A percentile compares a stretch with the other conserved stretches of the same genome.
phyloP scores from a whole-genome alignment of 164 flowering plant species.

The Platanus orientalis region DNA sequence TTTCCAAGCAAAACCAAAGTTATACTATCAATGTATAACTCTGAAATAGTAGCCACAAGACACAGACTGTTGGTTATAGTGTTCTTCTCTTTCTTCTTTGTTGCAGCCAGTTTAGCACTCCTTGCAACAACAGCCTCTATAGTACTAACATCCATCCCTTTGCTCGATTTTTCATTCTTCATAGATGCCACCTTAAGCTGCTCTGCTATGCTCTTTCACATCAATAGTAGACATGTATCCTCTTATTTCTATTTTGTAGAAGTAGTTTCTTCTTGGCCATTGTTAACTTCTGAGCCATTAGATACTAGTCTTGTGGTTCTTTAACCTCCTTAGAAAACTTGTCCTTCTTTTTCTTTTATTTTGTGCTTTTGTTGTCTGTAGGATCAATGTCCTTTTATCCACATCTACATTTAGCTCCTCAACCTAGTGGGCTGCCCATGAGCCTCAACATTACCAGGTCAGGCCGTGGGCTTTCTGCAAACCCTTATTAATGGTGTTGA shows the following conservation, averaged over 20 bases:
- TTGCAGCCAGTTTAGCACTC: conserved; percentile 83
- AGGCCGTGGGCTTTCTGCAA: too few relatives aligned
- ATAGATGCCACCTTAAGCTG: conserved; percentile 54
- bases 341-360: conserved; percentile 92
- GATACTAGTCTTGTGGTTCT: conserved; percentile 33
- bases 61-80: conserved; percentile 70
- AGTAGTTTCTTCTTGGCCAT: conserved; percentile 26
- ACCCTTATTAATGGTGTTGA: too few relatives aligned
- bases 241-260: conserved; percentile 36
- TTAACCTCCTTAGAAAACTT: conserved; percentile 54
- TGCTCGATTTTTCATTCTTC: conserved; percentile 83
- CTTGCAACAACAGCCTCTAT: conserved; percentile 80
- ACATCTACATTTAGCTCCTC: conserved; percentile 39
- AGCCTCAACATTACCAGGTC: too few relatives aligned
- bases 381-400: conserved; percentile 52
- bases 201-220: conserved; percentile 85
- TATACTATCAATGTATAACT: too few relatives aligned
- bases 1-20: too few relatives aligned
- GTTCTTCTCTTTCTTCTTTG: conserved; percentile 95
- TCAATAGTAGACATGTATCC: conserved; percentile 39
- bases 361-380: conserved; percentile 61
- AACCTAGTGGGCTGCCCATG: too few relatives aligned
- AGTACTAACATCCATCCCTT: conserved; percentile 85
- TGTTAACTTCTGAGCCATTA: conserved; percentile 27
- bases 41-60: too few relatives aligned